These are phyloP conservation scores for Striga asiatica DNA, from an alignment of 257 asterid species.

Conservation along the genomic window DNA sequence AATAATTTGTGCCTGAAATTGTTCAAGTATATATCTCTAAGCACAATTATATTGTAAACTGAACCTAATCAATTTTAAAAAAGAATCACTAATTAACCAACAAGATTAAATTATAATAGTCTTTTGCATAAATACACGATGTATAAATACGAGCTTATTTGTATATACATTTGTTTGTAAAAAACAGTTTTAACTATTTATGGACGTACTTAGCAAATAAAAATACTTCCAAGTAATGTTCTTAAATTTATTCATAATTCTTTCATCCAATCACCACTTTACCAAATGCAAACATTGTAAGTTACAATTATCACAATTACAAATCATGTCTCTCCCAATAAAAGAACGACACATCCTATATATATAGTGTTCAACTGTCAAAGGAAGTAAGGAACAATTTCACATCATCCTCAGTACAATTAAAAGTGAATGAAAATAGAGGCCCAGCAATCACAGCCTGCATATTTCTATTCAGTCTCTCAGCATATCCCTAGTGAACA, in stretches of 20 bases:
- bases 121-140: not conserved
- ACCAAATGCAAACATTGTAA: not conserved
- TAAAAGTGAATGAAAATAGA: not conserved
- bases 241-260: not conserved
- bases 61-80: not conserved
- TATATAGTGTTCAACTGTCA: no score
- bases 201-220: not conserved
- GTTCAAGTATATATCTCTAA: not conserved
- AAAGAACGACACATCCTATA: no score
- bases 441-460: not conserved
- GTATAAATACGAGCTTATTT: not conserved
- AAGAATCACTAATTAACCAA: not conserved
- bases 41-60: not conserved
- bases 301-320: not conserved
- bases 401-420: not conserved
- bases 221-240: not conserved
- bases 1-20: not conserved
- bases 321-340: not conserved
- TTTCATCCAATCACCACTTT: not conserved
- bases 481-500: not conserved
- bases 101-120: not conserved
- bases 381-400: not conserved
- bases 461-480: not conserved
- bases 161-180: not conserved
- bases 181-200: no score